Evolutionary conservation across 2,329 filamentous ascomycete genomes (phyloP), one percentile per base, ranked within the genome.

Genomic region (Apiospora kogelbergensis): DNA sequence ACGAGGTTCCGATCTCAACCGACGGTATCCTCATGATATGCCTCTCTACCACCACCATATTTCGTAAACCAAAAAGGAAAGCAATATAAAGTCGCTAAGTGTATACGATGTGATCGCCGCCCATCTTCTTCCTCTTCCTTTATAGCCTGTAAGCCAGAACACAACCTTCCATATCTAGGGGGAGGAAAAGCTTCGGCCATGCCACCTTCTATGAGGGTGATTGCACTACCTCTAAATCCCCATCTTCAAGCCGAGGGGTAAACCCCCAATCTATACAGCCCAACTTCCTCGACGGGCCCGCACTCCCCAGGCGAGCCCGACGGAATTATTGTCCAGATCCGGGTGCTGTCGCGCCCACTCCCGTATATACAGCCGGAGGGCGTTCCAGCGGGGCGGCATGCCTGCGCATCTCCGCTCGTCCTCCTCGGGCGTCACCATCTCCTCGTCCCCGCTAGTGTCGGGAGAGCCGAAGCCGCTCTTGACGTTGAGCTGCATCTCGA

Each of bases 311-410:
- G 88, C 87, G 72, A 88, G 80, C 3, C 87, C 84, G 67, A 85
- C 85, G 71, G 88, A 84, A 68, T 84, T 83, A 73, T 89, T 80
- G 5, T 76, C 85, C 79, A 96, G 89, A 71, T 89, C 86, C 6
- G 94, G 93, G 78, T 97, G 93, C 80, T 97, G 94, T 68, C 91
- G 86, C 30, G 92, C 95, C 95, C 95, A 98, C 79, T 97, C 94
- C 45, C 86, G 86, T 46, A 98, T 92, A 78, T 98, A 98, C 48
- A 90, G 78, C 76, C 91, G 91, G 57, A 98, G 83, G 1, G 95
- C 95, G 76, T 87, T 90, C 95, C 95, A 98, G 67, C 95, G 87
- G 67, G 90, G 84, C 24, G 77, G 77, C 65, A 78, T 77, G 10
- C 68, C 69, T 30, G 84, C 17, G n/a, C 24, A 84, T 64, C 92